These are phyloP conservation scores for Eremochloa ophiuroides DNA, from an alignment of 176 grass and related monocot species.

Conservation along the genomic window DNA sequence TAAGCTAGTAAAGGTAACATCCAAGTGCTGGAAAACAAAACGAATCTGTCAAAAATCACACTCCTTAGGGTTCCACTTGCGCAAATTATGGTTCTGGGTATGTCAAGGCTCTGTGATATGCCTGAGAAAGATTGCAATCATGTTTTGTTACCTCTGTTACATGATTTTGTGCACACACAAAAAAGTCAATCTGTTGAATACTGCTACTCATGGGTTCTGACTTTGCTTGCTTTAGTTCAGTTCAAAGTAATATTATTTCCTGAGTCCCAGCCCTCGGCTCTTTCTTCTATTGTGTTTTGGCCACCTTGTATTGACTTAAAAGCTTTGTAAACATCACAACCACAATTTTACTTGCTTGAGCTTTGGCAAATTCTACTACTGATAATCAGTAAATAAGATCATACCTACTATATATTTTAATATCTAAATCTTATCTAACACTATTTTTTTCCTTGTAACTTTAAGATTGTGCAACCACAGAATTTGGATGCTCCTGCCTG, in stretches of 20 bases:
- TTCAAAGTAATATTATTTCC: background rate
- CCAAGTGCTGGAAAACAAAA: background rate
- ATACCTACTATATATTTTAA: background rate
- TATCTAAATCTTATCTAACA: slow-evolving; percentile 22
- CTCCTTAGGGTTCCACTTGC: background rate
- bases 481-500: slow-evolving; percentile 1
- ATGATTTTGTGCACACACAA: background rate
- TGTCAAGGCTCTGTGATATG: background rate
- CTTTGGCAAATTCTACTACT: background rate
- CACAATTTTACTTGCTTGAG: background rate
- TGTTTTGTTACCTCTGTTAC: background rate
- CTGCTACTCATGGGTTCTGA: background rate
- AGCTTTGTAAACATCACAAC: background rate
- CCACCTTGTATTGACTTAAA: background rate
- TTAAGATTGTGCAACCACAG: background rate
- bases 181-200: background rate
- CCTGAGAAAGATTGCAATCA: background rate
- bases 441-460: background rate
- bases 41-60: background rate
- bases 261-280: background rate
- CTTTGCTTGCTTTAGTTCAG: background rate
- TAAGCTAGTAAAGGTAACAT: background rate
- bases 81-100: background rate
- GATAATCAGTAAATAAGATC: slow-evolving; percentile 1
- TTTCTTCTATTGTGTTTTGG: background rate